Base-by-base conservation (phyloP, 768 basidiomycete species). In the Cyclocybe cylindracea region DNA sequence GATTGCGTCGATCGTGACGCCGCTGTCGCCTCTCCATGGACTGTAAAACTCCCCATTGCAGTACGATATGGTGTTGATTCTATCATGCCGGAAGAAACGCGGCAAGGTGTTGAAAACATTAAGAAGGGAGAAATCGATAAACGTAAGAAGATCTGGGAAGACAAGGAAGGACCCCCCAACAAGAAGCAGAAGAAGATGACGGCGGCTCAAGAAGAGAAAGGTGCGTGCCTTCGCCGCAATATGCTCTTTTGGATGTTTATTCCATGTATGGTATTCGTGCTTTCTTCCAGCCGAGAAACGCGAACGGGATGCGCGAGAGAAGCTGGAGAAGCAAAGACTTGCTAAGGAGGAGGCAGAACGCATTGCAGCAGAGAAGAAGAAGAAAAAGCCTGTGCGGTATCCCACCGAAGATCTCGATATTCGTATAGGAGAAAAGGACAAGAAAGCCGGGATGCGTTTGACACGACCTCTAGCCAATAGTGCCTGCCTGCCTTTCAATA, bases 1-100 rank as follows among this genome's bases (percentile, higher is more conserved):
- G 97, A 98, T 64, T 96, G 94, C 61, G 89, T 99, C 2, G 89
- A 92, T 62, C 86, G 97, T 33, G 94, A 96, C 58, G 80, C 93
- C 11, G 89, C 92, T 7, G 88, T 96, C 24, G 94, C 93, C 7
- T 91, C 93, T 1, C 96, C 97, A 5, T 99, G 97, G 97, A 87
- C 86, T 2, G 94, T 98, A 31, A 98, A 98, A 67, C 83, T 83
- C 1, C 71, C 78, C 5, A 89, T 98, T 50, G 95, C 94, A 1
- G 80, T 80, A 52, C 83, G 86, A 48, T 97, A 94, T 70, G 90
- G 89, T 9, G 86, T 99, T 31, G 84, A 87, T 55, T 84, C 82
- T 19, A 76, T 89, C 46, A 94, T 95, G 89, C 85, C 93, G 0
- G 92, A 90, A 59, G 90, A 86, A 62, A 87, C 87, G 19, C 81